Percentiles rank a stretch among this genome's conserved stretches.
These are phyloP conservation scores for Populus tremula DNA, from an alignment of 345 rosid species.

Conservation along the genomic window DNA sequence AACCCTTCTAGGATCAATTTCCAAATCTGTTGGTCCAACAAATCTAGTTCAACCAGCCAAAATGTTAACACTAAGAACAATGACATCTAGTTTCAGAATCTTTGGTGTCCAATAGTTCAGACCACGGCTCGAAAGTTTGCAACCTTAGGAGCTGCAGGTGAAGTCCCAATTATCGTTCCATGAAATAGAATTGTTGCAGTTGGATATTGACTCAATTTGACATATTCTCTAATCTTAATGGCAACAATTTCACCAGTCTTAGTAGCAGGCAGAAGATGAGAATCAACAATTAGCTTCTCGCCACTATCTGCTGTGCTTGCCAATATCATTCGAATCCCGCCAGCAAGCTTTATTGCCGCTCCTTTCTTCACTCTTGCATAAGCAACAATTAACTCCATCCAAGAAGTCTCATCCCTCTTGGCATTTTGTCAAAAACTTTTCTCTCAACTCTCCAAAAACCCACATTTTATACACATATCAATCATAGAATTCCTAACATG, in stretches of 20 bases:
- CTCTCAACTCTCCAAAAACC: no score
- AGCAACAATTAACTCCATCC: no score
- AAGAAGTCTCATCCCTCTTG: no score
- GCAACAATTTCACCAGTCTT: slow-evolving; percentile 22
- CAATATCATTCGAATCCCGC: slow-evolving; percentile 30
- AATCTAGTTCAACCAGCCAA: slow-evolving; percentile 30
- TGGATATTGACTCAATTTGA: slow-evolving; percentile 15
- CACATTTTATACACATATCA: no score
- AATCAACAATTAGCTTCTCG: slow-evolving; percentile 32
- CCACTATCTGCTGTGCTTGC: slow-evolving; percentile 22
- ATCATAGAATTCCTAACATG: no score
- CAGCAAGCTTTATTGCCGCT: slow-evolving; percentile 27
- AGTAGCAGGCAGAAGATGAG: slow-evolving; percentile 35
- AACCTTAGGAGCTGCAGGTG: slow-evolving; percentile 29
- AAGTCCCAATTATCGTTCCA: slow-evolving; percentile 21
- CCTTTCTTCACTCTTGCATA: slow-evolving; percentile 33
- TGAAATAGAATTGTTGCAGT: slow-evolving; percentile 27
- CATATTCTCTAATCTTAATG: slow-evolving; percentile 15
- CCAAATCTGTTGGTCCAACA: slow-evolving; percentile 22
- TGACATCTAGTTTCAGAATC: slow-evolving; percentile 31
- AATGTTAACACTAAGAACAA: slow-evolving; percentile 29
- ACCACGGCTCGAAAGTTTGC: slow-evolving; percentile 30
- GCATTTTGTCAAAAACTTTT: no score
- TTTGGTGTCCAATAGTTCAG: slow-evolving; percentile 25
- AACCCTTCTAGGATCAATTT: slow-evolving; percentile 33